These are phyloP conservation scores for Globisporangium viniferum DNA, from an alignment of 352 stramenopile genomes.

Conservation along the genomic window DNA sequence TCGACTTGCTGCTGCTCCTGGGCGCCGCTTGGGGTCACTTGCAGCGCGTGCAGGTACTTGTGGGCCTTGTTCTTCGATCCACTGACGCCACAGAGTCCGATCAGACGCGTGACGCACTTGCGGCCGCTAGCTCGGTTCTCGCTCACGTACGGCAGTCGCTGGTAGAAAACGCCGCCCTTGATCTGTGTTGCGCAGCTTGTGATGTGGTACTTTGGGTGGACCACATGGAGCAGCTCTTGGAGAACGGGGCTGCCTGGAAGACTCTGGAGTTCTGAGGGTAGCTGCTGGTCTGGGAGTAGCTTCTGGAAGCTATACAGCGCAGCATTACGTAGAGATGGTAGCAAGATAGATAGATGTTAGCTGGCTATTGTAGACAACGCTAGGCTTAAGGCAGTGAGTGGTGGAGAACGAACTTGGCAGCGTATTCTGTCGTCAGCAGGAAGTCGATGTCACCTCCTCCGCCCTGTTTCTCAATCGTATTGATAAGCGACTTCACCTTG, in stretches of 20 bases:
- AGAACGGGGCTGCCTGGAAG: background rate
- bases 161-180: background rate
- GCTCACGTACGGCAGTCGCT: background rate
- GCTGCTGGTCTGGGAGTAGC: background rate
- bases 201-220: background rate
- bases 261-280: background rate
- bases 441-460: background rate
- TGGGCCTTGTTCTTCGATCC: background rate
- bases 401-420: background rate
- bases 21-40: background rate
- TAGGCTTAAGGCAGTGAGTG: too few relatives aligned
- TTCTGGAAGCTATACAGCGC: background rate
- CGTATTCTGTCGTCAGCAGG: background rate
- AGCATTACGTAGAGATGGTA: background rate
- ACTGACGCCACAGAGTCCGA: background rate
- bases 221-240: background rate
- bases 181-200: background rate
- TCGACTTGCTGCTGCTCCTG: background rate
- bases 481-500: background rate
- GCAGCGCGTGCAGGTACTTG: background rate
- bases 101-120: background rate
- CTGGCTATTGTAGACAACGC: background rate
- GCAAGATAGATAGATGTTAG: background rate
- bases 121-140: background rate
- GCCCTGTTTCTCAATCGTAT: background rate